Conservation (phyloP, 106 monocot species). For the Dendrobium chrysotoxum region DNA sequence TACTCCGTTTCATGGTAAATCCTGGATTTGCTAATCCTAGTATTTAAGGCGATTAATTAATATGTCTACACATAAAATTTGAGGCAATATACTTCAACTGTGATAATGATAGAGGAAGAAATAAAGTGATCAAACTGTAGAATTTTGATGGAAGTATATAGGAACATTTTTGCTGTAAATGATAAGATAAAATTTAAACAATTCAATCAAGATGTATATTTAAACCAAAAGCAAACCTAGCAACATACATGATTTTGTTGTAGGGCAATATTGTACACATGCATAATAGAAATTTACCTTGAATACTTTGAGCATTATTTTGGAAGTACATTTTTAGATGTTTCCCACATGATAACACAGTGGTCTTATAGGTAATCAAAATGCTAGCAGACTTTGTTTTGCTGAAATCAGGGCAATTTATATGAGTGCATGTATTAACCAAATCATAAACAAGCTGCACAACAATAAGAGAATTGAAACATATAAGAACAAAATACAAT, state of each 20-base stretch:
- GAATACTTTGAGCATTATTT: neutral
- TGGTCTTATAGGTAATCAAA: neutral
- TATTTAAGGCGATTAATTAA: too few relatives aligned
- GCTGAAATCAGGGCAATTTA: too few relatives aligned
- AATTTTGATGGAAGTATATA: neutral
- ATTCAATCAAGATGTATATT: neutral
- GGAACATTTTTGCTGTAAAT: neutral
- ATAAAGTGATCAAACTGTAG: neutral
- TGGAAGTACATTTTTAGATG: neutral
- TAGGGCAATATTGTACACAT: neutral
- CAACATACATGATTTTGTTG: neutral
- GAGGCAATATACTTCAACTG: neutral
- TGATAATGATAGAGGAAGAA: neutral
- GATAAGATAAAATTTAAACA: neutral
- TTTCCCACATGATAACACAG: neutral
- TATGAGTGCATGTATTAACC: too few relatives aligned
- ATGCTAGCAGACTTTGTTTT: neutral
- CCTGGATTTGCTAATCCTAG: too few relatives aligned
- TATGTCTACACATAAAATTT: neutral
- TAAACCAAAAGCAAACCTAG: neutral
- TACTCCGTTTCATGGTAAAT: too few relatives aligned
- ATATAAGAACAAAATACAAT: too few relatives aligned
- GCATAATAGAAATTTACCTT: neutral
- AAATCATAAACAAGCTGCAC: too few relatives aligned
- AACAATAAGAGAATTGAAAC: too few relatives aligned